These are phyloP conservation scores for Ganoderma leucocontextum DNA, from an alignment of 1,284 basidiomycete species.

Conservation along the genomic window DNA sequence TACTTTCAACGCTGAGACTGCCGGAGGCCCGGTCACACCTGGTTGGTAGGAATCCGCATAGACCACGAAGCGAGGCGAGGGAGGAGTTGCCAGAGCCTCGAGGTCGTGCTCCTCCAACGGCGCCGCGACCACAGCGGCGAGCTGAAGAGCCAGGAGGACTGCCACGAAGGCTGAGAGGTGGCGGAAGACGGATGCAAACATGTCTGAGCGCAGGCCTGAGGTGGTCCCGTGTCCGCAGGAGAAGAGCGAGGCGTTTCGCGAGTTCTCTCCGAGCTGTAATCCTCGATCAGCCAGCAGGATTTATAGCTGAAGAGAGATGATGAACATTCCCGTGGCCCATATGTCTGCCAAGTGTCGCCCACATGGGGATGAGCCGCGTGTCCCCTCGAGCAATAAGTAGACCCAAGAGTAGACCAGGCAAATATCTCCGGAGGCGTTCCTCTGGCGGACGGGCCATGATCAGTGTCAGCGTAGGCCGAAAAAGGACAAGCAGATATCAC, in stretches of 20 bases:
- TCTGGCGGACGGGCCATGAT: background rate
- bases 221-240: background rate
- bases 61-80: slow-evolving; percentile 52
- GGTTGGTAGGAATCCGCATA: slow-evolving; percentile 51
- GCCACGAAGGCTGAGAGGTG: slow-evolving; percentile 25
- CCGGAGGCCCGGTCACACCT: slow-evolving; percentile 48
- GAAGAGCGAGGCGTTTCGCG: background rate
- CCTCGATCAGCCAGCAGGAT: background rate
- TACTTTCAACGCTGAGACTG: slow-evolving; percentile 47
- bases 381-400: background rate
- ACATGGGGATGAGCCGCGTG: background rate
- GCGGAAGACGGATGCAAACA: slow-evolving; percentile 2
- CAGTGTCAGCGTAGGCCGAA: background rate
- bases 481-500: background rate
- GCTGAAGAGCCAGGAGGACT: slow-evolving; percentile 21
- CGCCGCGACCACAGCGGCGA: slow-evolving; percentile 16
- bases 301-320: background rate
- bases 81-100: slow-evolving; percentile 40
- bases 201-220: too few relatives aligned
- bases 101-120: slow-evolving; percentile 24
- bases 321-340: background rate
- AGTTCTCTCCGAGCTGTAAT: background rate
- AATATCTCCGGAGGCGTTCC: background rate
- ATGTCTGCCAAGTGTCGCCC: slow-evolving; percentile 2
- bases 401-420: background rate